A percentile compares a stretch with the other conserved stretches of the same genome.
phyloP scores from a whole-genome alignment of 1,139 yeast species.

The Lodderomyces pseudojiufengensis region DNA sequence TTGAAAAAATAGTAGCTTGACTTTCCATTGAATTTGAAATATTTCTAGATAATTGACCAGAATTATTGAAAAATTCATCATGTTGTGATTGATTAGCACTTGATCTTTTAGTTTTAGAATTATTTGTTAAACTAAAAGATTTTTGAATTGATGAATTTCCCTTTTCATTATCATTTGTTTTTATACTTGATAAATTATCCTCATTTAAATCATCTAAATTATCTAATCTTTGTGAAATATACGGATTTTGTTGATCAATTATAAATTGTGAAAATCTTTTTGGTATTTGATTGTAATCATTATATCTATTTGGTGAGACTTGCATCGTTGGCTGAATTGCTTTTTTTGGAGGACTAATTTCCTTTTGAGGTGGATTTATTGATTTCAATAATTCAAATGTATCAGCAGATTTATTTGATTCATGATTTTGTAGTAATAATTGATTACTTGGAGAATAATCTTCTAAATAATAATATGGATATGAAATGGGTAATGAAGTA shows the following conservation, averaged over 20 bases:
- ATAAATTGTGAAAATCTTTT: conserved; percentile 42
- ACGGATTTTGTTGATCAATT: conserved; percentile 34
- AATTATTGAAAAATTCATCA: too few relatives aligned
- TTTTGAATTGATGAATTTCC: background rate
- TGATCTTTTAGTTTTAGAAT: too few relatives aligned
- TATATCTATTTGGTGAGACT: background rate
- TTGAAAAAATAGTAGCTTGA: conserved; percentile 46
- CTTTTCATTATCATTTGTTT: conserved; percentile 5
- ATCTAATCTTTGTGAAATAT: conserved; percentile 23
- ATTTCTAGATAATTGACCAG: conserved; percentile 14
- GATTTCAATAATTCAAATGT: conserved; percentile 24
- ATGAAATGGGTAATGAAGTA: conserved; percentile 30
- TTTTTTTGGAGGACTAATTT: background rate
- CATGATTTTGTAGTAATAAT: background rate
- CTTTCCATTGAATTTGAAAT: conserved; percentile 42
- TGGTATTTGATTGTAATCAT: conserved; percentile 34
- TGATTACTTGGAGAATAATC: background rate
- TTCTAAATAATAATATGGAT: conserved; percentile 30
- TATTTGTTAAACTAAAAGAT: too few relatives aligned
- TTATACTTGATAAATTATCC: conserved; percentile 19
- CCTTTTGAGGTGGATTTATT: conserved; percentile 24
- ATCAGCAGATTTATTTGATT: conserved; percentile 21
- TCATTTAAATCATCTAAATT: conserved; percentile 13
- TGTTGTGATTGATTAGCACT: too few relatives aligned
- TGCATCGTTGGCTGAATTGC: background rate